Evolutionary conservation across 192 early-diverging fungal species (phyloP).

Genomic region (Cladochytrium replicatum): DNA sequence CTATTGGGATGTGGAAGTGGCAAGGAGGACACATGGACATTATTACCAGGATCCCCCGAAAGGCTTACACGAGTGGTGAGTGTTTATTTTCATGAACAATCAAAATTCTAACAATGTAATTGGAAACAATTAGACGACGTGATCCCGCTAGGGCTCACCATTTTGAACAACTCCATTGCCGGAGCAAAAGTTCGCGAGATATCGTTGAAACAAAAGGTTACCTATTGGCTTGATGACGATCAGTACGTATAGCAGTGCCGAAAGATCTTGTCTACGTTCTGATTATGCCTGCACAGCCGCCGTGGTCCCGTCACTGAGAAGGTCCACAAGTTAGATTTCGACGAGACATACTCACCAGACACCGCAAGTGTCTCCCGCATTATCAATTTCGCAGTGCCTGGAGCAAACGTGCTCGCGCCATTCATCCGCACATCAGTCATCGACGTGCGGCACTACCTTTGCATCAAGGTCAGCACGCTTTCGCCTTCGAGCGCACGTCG

Average conservation of each 20-base stretch:
- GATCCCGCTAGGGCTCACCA: conserved; percentile 15
- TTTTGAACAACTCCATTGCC: conserved; percentile 20
- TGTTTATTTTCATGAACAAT: neutral
- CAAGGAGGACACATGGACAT: conserved; percentile 16
- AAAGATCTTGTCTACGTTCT: conserved; percentile 10
- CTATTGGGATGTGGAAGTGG: conserved; percentile 11
- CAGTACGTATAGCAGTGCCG: too few species aligned
- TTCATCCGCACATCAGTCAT: conserved; percentile 18
- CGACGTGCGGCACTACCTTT: conserved; percentile 17
- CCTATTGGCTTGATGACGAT: too few species aligned
- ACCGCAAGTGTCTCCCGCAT: conserved; percentile 8
- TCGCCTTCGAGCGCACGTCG: conserved; percentile 7
- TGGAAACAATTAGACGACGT: conserved; percentile 26
- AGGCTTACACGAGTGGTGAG: conserved; percentile 12
- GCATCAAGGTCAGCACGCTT: conserved; percentile 12
- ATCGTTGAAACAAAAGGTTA: conserved; percentile 19
- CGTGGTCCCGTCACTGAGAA: conserved; percentile 21
- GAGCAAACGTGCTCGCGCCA: conserved; percentile 14
- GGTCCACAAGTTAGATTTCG: conserved; percentile 18
- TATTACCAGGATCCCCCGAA: conserved; percentile 9
- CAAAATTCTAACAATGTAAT: too few species aligned
- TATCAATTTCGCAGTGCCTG: conserved; percentile 23
- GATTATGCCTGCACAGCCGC: too few species aligned
- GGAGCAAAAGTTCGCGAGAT: conserved; percentile 13
- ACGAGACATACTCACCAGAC: conserved; percentile 11